Evolutionary conservation across 495 filamentous ascomycete genomes (phyloP).

Genomic region (Xylaria intraflava): DNA sequence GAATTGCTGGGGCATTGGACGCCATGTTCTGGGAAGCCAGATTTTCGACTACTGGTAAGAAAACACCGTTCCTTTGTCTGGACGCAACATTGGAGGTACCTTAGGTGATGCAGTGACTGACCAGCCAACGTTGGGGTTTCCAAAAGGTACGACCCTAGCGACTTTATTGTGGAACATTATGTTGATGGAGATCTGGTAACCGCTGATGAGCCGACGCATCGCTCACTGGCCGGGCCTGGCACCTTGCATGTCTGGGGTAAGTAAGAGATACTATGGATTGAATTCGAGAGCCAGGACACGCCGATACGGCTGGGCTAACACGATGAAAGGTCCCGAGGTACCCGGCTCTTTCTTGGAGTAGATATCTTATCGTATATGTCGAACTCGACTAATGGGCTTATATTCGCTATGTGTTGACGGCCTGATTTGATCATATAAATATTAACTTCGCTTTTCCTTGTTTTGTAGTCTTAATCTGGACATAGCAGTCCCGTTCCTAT

Average conservation of each 20-base stretch:
- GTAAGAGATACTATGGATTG: constrained; percentile 3
- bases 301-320: neutral
- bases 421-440: neutral
- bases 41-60: constrained; percentile 65
- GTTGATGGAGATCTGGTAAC: constrained; percentile 66
- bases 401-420: neutral
- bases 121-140: neutral
- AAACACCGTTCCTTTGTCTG: neutral
- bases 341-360: constrained; percentile 19
- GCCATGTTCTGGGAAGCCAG: constrained; percentile 61
- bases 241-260: constrained; percentile 47
- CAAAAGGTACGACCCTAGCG: constrained; percentile 52
- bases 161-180: constrained; percentile 59
- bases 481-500: neutral
- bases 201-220: constrained; percentile 48
- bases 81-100: neutral
- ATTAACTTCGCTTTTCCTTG: neutral
- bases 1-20: constrained; percentile 65
- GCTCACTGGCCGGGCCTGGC: constrained; percentile 34
- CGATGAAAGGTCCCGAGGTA: constrained; percentile 17
- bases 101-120: neutral
- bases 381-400: neutral
- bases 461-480: neutral
- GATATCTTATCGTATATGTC: neutral
- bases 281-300: neutral